Conservation (phyloP, 2,329 filamentous ascomycete species). For the Trichoderma aggressivum region DNA sequence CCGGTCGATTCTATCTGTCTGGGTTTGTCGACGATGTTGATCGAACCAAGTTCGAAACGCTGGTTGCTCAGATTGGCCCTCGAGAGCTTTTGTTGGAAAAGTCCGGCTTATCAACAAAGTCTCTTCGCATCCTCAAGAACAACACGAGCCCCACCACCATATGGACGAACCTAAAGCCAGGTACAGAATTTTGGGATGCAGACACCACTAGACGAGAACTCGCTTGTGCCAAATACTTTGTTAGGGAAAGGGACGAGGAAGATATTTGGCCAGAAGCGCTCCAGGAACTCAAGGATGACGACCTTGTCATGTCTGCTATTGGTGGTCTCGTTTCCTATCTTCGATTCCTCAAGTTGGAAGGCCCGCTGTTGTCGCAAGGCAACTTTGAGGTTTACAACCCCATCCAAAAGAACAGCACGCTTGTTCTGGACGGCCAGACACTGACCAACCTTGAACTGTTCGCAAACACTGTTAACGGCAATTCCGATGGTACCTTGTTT, state of each 20-base stretch:
- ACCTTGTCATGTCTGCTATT: conserved; percentile 83
- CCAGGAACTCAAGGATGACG: conserved; percentile 69
- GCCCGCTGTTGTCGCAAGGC: conserved; percentile 78
- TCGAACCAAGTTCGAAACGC: conserved; percentile 94
- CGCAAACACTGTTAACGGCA: conserved; percentile 85
- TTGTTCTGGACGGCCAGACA: conserved; percentile 92
- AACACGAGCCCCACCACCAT: conserved; percentile 90
- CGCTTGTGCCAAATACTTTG: conserved; percentile 75
- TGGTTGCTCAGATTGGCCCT: conserved; percentile 87
- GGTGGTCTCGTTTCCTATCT: conserved; percentile 88
- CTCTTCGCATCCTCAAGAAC: conserved; percentile 89
- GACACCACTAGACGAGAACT: conserved; percentile 80
- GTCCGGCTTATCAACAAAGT: conserved; percentile 79
- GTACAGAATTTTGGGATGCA: conserved; percentile 85
- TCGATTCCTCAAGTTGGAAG: conserved; percentile 80
- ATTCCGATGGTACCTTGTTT: conserved; percentile 82
- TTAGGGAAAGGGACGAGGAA: conserved; percentile 52
- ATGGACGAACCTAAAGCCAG: conserved; percentile 89
- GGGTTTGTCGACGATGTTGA: conserved; percentile 90
- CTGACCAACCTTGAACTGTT: conserved; percentile 98
- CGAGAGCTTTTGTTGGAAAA: conserved; percentile 90
- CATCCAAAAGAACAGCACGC: conserved; percentile 82
- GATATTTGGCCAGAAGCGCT: conserved; percentile 74
- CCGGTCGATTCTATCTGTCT: conserved; percentile 90
- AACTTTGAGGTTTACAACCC: conserved; percentile 92